Base-by-base conservation (phyloP, 2,329 filamentous ascomycete species). In the Ophiostoma ulmi region DNA sequence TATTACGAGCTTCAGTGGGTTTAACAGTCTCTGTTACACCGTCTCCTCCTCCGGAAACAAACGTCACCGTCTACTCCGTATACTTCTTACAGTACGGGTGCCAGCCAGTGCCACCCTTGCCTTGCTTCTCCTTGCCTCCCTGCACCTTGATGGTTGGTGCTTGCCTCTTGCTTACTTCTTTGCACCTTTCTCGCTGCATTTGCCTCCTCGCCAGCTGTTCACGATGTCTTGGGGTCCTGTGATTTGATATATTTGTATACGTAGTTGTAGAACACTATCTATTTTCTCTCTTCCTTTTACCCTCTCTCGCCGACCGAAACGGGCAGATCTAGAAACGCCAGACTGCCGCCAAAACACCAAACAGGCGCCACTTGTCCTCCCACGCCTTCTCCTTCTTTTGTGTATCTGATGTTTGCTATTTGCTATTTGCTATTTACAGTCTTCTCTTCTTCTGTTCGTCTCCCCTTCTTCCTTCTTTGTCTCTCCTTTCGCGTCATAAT, bases 291-390 rank as follows among this genome's bases (percentile, higher is more conserved):
- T 17, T 14, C 22, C 22, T 5, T 58, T 58, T 58, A 22, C 58
- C 20, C 26, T 55, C 48, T 20, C 48, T 61, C 52, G 48, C 52
- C 35, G 65, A 68, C 69, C 69, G 64, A 70, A 63, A 48, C 63
- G 65, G 65, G 69, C 52, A 68, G 69, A 64, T 68, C 52, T 35
- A 41, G 65, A 67, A 58, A 41, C 69, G 64, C 38, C 41, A 55
- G 55, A 58, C 36, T 65, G 26, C 58, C 52, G 52, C 52, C 52
- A 58, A 22, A 58, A 58, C 44, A 58, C 52, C 52, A 58, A 26
- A 58, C 52, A 26, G 58, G 58, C 58, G 58, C 52, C 31, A 38
- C 55, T 52, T 67, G 38, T 36, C 14, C 64, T 67, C 69, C 44
- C 44, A 31, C 44, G 39, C 20, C 48, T 26, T 39, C 22, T 26